Conservation (phyloP, 2,329 filamentous ascomycete species). For the Neocucurbitaria cava region DNA sequence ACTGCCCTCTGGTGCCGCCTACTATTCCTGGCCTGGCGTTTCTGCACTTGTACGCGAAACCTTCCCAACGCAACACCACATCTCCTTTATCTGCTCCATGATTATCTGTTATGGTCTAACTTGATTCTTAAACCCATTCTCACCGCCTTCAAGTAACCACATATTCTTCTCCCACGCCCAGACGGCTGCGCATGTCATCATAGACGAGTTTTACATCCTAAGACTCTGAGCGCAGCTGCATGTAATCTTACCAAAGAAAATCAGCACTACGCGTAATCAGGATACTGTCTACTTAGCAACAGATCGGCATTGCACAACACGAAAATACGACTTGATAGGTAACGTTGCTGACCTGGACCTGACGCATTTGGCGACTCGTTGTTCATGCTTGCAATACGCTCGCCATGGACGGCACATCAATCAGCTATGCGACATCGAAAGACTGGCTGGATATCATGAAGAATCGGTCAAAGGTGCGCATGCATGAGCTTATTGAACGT, state of each 20-base stretch:
- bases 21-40: constrained; percentile 13
- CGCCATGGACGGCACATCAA: constrained; percentile 33
- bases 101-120: constrained; percentile 7
- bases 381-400: constrained; percentile 14
- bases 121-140: constrained; percentile 9
- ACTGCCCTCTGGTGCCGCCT: constrained; percentile 18
- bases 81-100: constrained; percentile 16
- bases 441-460: constrained; percentile 49
- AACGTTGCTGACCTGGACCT: not conserved
- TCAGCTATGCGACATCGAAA: constrained; percentile 40
- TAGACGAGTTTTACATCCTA: constrained; percentile 1
- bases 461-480: constrained; percentile 43
- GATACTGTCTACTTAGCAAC: constrained; percentile 2
- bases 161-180: constrained; percentile 1
- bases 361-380: constrained; percentile 3
- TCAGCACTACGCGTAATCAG: constrained; percentile 16
- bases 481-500: constrained; percentile 47
- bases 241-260: constrained; percentile 20
- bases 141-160: constrained; percentile 5
- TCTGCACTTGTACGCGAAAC: constrained; percentile 22
- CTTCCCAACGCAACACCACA: constrained; percentile 16
- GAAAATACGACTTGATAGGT: not conserved
- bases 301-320: not conserved
- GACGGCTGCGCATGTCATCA: constrained; percentile 1
- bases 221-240: constrained; percentile 16